Base-by-base conservation (phyloP, 1,139 yeast genomes). In the Saccharomyces pastorianus region DNA sequence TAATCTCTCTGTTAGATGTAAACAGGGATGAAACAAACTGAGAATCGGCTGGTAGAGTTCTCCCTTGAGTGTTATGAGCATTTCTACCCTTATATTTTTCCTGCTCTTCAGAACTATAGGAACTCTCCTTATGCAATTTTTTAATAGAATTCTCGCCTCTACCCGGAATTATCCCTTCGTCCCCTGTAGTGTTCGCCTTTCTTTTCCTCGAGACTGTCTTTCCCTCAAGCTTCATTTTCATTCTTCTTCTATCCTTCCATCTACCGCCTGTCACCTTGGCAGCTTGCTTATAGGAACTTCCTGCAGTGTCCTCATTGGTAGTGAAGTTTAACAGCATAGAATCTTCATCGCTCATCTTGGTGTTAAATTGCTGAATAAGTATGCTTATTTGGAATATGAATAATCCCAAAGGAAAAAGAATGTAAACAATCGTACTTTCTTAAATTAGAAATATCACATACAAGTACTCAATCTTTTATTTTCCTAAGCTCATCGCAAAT, bases 21-120 rank as follows among this genome's bases (percentile, higher is more conserved):
- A 91, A 91, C 52, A 91, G 74, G 1, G 97, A 90, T 0, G 97
- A 88, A 1, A 91, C 91, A 64, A 84, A 60, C 55, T 67, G 67
- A 46, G 57, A 49, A 51, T 59, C 64, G 17, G 56, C 60, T 54
- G 48, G 44, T 6, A 38, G n/a, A 14, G 6, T 38, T 11, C 44
- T 38, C 20, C 44, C 44, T 11, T 56, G 50, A 41, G 50, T 27
- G 48, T 53, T 56, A 55, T 52, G 44, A 25, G 49, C 41, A 38
- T 54, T 51, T 46, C 58, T 51, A 47, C 52, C 48, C 48, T 60
- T 58, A 50, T 56, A 48, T 31, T 50, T 49, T 49, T 46, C 47
- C 53, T 27, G 46, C 9, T 51, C 52, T 17, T 49, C 27, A 17
- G 53, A 42, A 46, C 56, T 58, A 47, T 55, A 52, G n/a, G 48